These are phyloP conservation scores for Hibiscus mutabilis DNA, from an alignment of 345 rosid species.

Conservation along the genomic window DNA sequence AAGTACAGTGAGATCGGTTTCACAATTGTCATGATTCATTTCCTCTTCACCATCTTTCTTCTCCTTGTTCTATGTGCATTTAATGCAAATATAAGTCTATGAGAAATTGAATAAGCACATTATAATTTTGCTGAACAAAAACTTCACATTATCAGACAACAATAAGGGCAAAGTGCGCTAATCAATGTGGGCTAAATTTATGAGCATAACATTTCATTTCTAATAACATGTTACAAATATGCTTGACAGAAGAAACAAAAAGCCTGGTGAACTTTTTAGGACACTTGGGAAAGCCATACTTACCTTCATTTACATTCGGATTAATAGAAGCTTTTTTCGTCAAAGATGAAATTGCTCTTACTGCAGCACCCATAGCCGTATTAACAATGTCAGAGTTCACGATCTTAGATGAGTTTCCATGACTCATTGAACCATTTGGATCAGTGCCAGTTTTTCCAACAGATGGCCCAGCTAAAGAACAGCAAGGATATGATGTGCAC, in stretches of 20 bases:
- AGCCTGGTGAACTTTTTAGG: background rate
- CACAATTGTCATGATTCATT: constrained; percentile 19
- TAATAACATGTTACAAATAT: background rate
- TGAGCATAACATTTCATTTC: background rate
- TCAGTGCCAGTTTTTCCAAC: constrained; percentile 9
- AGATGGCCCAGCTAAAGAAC: constrained; percentile 23
- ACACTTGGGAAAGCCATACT: background rate
- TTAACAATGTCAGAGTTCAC: constrained; percentile 28
- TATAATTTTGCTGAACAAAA: background rate
- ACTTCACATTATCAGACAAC: background rate
- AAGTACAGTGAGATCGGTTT: constrained; percentile 44
- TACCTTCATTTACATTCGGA: constrained; percentile 27
- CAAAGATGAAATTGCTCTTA: constrained; percentile 45
- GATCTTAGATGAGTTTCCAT: constrained; percentile 9
- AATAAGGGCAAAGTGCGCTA: background rate
- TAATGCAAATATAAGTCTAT: background rate
- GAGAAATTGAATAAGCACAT: background rate
- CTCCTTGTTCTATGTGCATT: constrained; percentile 26
- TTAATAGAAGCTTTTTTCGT: constrained; percentile 14
- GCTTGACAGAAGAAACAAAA: background rate
- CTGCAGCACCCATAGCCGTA: constrained; percentile 49
- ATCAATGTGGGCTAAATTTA: background rate
- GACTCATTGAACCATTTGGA: constrained; percentile 8
- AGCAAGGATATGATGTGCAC: constrained; percentile 29
- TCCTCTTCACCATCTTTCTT: constrained; percentile 29